A percentile compares a stretch with the other conserved stretches of the same genome.
These are phyloP conservation scores for Saccharomycopsis olivae DNA, from an alignment of 805 yeast species.

Conservation along the genomic window DNA sequence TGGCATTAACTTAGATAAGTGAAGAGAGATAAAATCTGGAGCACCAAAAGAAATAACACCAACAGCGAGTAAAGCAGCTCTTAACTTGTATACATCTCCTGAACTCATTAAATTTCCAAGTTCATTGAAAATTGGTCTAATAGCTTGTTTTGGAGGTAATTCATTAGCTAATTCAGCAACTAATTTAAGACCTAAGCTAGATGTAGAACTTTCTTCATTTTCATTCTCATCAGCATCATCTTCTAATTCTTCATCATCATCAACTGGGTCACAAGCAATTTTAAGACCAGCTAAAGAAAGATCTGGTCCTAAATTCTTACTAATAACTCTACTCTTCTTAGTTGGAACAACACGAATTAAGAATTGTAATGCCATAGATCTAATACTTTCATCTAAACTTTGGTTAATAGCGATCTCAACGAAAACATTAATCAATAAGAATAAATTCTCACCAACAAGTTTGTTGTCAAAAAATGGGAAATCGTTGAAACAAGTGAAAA, in stretches of 20 bases:
- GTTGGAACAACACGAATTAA: slow-evolving; percentile 67
- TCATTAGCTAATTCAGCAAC: slow-evolving; percentile 69
- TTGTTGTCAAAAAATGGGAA: slow-evolving; percentile 67
- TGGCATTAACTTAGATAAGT: slow-evolving; percentile 63
- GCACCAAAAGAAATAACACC: slow-evolving; percentile 86
- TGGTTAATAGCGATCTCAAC: slow-evolving; percentile 54
- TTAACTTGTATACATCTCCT: slow-evolving; percentile 63
- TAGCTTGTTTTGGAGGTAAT: slow-evolving; percentile 88
- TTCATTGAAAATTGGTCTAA: slow-evolving; percentile 64
- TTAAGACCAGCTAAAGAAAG: slow-evolving; percentile 64
- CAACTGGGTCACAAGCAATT: slow-evolving; percentile 76
- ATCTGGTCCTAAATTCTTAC: slow-evolving; percentile 76
- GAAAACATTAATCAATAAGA: slow-evolving; percentile 61
- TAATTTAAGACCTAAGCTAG: slow-evolving; percentile 68
- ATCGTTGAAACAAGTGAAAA: slow-evolving; percentile 79
- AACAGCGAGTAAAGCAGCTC: slow-evolving; percentile 76
- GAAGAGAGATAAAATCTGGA: slow-evolving; percentile 79
- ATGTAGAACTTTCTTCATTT: slow-evolving; percentile 81
- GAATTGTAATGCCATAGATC: slow-evolving; percentile 77
- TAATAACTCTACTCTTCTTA: slow-evolving; percentile 70
- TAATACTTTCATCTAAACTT: slow-evolving; percentile 64
- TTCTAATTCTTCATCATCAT: slow-evolving; percentile 61
- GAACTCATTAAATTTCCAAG: slow-evolving; percentile 49
- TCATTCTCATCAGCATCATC: slow-evolving; percentile 86
- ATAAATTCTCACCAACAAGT: slow-evolving; percentile 65